These are phyloP conservation scores for Venturia effusa DNA, from an alignment of 2,329 filamentous ascomycete genomes.

Conservation along the genomic window DNA sequence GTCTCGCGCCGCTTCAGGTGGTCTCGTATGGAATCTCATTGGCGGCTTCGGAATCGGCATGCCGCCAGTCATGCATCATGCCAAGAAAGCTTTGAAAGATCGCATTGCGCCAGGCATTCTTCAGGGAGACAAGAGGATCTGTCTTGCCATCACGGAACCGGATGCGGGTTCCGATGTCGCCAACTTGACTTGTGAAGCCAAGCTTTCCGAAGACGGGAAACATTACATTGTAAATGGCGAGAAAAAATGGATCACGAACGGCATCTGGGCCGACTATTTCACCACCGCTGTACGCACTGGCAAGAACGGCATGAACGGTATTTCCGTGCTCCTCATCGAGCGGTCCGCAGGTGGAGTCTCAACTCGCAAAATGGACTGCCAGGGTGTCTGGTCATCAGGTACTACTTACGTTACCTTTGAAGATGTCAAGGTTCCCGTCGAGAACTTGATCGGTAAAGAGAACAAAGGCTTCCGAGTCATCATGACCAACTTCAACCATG, in stretches of 20 bases:
- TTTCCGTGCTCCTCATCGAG: slow-evolving; percentile 87
- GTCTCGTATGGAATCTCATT: slow-evolving; percentile 93
- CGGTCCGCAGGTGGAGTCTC: slow-evolving; percentile 72
- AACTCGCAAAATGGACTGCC: slow-evolving; percentile 95
- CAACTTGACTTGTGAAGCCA: slow-evolving; percentile 90
- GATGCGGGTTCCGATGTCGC: slow-evolving; percentile 93
- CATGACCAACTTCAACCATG: slow-evolving; percentile 99
- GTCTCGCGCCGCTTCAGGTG: slow-evolving; percentile 76
- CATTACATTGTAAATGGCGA: slow-evolving; percentile 99
- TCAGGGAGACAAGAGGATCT: slow-evolving; percentile 91
- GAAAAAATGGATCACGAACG: slow-evolving; percentile 99
- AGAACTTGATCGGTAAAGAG: slow-evolving; percentile 95
- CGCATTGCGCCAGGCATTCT: slow-evolving; percentile 83
- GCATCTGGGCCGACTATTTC: slow-evolving; percentile 94
- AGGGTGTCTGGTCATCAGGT: slow-evolving; percentile 89
- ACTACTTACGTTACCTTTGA: slow-evolving; percentile 98
- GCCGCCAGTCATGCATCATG: slow-evolving; percentile 86
- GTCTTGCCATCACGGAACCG: slow-evolving; percentile 91
- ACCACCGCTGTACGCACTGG: slow-evolving; percentile 91
- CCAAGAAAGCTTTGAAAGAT: slow-evolving; percentile 72
- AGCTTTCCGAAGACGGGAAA: slow-evolving; percentile 89
- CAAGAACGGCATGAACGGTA: slow-evolving; percentile 80
- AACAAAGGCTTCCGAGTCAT: slow-evolving; percentile 95
- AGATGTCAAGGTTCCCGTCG: slow-evolving; percentile 98
- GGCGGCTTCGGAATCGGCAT: slow-evolving; percentile 95